Evolutionary conservation across 2,329 filamentous ascomycete species (phyloP).

Genomic region (Massarina eburnea): DNA sequence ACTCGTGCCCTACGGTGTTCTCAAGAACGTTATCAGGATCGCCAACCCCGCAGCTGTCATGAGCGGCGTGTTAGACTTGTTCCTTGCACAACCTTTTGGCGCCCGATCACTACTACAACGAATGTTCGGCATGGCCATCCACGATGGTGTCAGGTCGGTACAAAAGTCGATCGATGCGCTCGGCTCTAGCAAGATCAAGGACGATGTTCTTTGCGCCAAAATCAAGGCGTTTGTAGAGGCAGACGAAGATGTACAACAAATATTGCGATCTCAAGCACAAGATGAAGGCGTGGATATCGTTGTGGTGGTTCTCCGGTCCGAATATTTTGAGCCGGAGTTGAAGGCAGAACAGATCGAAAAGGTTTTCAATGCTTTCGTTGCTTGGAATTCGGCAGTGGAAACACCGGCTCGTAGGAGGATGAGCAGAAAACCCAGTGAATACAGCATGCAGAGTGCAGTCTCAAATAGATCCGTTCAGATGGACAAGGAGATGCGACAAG

Average conservation of each 20-base stretch:
- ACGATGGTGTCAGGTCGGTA: slow-evolving; percentile 84
- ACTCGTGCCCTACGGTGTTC: slow-evolving; percentile 84
- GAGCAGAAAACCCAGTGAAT: slow-evolving; percentile 37
- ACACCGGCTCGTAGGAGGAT: slow-evolving; percentile 54
- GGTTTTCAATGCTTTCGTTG: slow-evolving; percentile 92
- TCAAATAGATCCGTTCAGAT: slow-evolving; percentile 47
- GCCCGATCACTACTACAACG: slow-evolving; percentile 87
- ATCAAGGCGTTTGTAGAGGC: slow-evolving; percentile 77
- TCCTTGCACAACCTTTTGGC: slow-evolving; percentile 93
- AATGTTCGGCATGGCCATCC: slow-evolving; percentile 88
- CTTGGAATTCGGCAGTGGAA: slow-evolving; percentile 93
- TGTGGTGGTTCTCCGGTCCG: slow-evolving; percentile 79
- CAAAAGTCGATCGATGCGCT: slow-evolving; percentile 85
- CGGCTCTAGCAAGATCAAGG: slow-evolving; percentile 70
- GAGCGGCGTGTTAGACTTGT: slow-evolving; percentile 92
- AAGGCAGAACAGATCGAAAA: slow-evolving; percentile 74
- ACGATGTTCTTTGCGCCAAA: slow-evolving; percentile 76
- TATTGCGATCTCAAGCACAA: slow-evolving; percentile 72
- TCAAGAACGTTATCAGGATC: slow-evolving; percentile 96
- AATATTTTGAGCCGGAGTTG: slow-evolving; percentile 71
- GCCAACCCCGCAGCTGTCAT: slow-evolving; percentile 97
- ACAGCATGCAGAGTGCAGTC: slow-evolving; percentile 30
- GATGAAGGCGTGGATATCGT: slow-evolving; percentile 79
- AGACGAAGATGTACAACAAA: slow-evolving; percentile 72
- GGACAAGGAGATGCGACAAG: slow-evolving; percentile 84